phyloP scores from a whole-genome alignment of 1,284 basidiomycete species.

The Apiotrichum porosum region DNA sequence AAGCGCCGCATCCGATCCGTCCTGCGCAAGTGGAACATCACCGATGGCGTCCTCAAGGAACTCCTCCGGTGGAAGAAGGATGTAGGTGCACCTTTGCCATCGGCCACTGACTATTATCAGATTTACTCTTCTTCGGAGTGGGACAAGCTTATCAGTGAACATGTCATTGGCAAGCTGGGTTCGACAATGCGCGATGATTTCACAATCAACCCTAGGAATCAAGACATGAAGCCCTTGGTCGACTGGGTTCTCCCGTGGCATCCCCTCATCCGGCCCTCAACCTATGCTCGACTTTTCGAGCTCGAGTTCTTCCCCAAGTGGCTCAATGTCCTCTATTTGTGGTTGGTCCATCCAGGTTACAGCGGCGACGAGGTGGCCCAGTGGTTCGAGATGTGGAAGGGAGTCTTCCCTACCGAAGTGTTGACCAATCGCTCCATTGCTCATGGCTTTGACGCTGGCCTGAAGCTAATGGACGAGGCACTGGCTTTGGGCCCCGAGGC shows the following conservation, averaged over 20 bases:
- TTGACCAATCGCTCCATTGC: slow-evolving; percentile 61
- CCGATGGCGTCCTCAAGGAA: slow-evolving; percentile 69
- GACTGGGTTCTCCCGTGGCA: slow-evolving; percentile 74
- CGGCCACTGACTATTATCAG: slow-evolving; percentile 40
- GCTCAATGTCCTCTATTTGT: slow-evolving; percentile 83
- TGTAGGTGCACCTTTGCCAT: slow-evolving; percentile 52
- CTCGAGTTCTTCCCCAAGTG: slow-evolving; percentile 94
- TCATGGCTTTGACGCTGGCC: slow-evolving; percentile 73
- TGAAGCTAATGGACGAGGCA: slow-evolving; percentile 89
- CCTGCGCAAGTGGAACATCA: slow-evolving; percentile 71
- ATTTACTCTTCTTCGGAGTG: slow-evolving; percentile 75
- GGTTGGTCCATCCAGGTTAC: slow-evolving; percentile 77
- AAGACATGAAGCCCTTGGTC: slow-evolving; percentile 73
- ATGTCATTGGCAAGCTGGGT: slow-evolving; percentile 83
- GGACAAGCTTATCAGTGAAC: slow-evolving; percentile 85
- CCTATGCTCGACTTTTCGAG: slow-evolving; percentile 76
- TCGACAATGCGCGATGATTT: slow-evolving; percentile 74
- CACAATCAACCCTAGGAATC: slow-evolving; percentile 77
- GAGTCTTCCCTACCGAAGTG: slow-evolving; percentile 65
- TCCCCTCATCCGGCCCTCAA: slow-evolving; percentile 63
- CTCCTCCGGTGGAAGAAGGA: slow-evolving; percentile 69
- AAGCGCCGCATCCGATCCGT: slow-evolving; percentile 75
- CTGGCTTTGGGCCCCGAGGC: slow-evolving; percentile 75
- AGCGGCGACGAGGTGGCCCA: slow-evolving; percentile 84
- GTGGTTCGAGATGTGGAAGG: slow-evolving; percentile 86